These are phyloP conservation scores for Adenanthera pavonina DNA, from an alignment of 306 rosid genomes.

Conservation along the genomic window DNA sequence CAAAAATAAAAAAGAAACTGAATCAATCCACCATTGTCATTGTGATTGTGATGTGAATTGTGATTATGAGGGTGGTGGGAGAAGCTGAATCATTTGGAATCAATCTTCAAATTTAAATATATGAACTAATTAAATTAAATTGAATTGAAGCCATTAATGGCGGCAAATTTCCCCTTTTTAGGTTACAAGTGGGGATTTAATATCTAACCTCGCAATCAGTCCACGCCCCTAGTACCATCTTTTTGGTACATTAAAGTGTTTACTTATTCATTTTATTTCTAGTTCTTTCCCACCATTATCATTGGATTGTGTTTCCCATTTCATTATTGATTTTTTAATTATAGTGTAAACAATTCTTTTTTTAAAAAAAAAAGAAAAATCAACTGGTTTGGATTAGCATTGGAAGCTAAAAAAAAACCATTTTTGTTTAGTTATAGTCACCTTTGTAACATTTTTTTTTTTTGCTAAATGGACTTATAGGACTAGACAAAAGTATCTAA, in stretches of 20 bases:
- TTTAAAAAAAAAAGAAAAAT: no score
- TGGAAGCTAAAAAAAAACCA: no score
- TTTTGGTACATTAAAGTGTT: neutral
- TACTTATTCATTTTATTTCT: neutral
- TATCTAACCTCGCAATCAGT: neutral
- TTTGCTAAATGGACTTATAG: no score
- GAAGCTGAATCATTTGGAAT: neutral
- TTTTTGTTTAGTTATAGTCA: no score
- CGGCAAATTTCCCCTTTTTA: neutral
- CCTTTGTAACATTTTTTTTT: no score
- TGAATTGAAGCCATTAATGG: conserved; percentile 4
- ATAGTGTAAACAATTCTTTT: neutral
- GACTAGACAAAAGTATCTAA: no score
- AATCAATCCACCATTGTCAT: neutral
- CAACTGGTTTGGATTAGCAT: no score
- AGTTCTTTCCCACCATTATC: neutral
- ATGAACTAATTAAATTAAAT: neutral
- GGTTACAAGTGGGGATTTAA: neutral
- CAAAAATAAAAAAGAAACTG: neutral
- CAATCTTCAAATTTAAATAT: no score
- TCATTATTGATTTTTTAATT: neutral
- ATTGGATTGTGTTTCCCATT: neutral
- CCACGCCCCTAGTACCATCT: neutral
- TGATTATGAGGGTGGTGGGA: neutral
- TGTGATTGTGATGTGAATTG: no score